phyloP scores from a whole-genome alignment of 768 basidiomycete genomes.

The Boletus rex-veris region DNA sequence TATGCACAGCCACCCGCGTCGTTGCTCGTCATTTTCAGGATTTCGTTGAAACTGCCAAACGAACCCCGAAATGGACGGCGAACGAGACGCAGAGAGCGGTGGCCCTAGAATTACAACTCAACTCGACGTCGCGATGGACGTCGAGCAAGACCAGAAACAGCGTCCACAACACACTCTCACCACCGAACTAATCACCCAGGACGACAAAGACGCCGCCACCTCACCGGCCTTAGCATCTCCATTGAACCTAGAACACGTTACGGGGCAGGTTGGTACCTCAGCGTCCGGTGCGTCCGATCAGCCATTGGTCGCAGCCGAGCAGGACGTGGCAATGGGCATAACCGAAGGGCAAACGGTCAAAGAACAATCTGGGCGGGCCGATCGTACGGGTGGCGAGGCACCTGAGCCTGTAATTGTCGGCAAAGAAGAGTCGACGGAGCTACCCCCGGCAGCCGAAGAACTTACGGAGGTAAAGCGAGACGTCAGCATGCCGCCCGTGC shows the following conservation, averaged over 20 bases:
- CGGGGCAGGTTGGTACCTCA: neutral
- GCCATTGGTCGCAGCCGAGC: slow-evolving; percentile 20
- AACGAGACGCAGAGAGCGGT: slow-evolving; percentile 9
- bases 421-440: slow-evolving; percentile 7
- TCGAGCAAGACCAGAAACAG: slow-evolving; percentile 15
- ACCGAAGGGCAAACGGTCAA: slow-evolving; percentile 16
- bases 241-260: slow-evolving; percentile 12
- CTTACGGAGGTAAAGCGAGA: slow-evolving; percentile 18
- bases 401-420: neutral
- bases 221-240: neutral
- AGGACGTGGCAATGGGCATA: slow-evolving; percentile 24
- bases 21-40: slow-evolving; percentile 26
- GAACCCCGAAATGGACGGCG: slow-evolving; percentile 22
- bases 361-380: slow-evolving; percentile 8
- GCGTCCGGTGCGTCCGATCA: slow-evolving; percentile 19
- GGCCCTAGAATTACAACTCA: neutral
- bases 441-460: slow-evolving; percentile 11
- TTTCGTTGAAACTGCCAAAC: slow-evolving; percentile 15
- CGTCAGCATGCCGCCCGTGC: slow-evolving; percentile 24
- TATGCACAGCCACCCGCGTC: slow-evolving; percentile 24
- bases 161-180: neutral
- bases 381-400: slow-evolving; percentile 5
- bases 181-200: neutral
- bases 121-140: slow-evolving; percentile 20
- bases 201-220: neutral